Percentiles rank a stretch among this genome's conserved stretches.
These are phyloP conservation scores for Ziziphus jujuba DNA, from an alignment of 306 rosid genomes.

Conservation along the genomic window DNA sequence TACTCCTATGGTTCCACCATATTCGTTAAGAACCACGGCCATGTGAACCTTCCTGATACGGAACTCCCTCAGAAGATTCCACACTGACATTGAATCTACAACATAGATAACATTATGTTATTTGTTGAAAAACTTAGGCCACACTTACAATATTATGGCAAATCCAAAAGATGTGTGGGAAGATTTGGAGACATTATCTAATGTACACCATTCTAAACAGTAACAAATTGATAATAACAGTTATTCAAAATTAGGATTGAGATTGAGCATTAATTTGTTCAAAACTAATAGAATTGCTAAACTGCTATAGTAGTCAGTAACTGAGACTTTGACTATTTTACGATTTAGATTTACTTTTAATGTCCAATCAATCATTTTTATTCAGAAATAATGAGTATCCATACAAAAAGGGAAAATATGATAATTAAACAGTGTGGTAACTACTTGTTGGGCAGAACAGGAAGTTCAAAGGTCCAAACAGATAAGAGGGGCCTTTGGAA, in stretches of 20 bases:
- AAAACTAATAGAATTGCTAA: not conserved
- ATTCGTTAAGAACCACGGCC: constrained; percentile 98
- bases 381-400: not conserved
- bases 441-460: constrained; percentile 8
- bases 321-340: not conserved
- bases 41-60: constrained; percentile 99
- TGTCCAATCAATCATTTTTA: not conserved
- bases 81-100: constrained; percentile 99
- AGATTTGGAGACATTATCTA: constrained; percentile 2
- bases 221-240: constrained; percentile 2
- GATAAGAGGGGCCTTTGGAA: not conserved
- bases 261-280: not conserved
- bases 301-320: constrained; percentile 1
- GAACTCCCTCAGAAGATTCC: constrained; percentile 99
- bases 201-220: not conserved
- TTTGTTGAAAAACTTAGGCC: constrained; percentile 11
- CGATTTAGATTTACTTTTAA: not conserved
- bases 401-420: no score
- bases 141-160: constrained; percentile 2
- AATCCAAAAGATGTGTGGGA: constrained; percentile 14
- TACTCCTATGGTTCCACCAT: constrained; percentile 99
- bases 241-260: not conserved
- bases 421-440: not conserved
- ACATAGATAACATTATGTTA: constrained; percentile 32
- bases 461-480: not conserved